A percentile compares a stretch with the other conserved stretches of the same genome.
Evolutionary conservation across 371 early-diverging fungal species (phyloP).

Genomic region (Apophysomyces ossiformis): DNA sequence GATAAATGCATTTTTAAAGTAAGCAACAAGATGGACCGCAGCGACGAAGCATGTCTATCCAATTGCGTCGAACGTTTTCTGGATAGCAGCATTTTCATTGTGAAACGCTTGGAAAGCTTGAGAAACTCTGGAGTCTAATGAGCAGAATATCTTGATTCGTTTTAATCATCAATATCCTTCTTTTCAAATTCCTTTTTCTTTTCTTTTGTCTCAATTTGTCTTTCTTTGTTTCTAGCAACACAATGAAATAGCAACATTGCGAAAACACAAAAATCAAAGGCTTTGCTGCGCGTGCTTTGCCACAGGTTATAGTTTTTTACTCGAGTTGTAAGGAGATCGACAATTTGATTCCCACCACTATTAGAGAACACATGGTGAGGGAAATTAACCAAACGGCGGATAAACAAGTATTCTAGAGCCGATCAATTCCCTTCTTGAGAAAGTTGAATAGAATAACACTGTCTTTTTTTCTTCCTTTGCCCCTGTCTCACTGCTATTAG

Average conservation of each 20-base stretch:
- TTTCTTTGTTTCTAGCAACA: too few species aligned
- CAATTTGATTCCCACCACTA: too few species aligned
- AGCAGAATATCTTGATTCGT: background rate
- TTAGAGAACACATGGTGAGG: too few species aligned
- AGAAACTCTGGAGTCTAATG: constrained; percentile 39
- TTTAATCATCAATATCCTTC: background rate
- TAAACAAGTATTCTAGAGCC: too few species aligned
- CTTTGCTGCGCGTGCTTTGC: too few species aligned
- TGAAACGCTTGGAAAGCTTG: constrained; percentile 66
- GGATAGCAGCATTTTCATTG: constrained; percentile 74
- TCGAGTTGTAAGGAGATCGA: too few species aligned
- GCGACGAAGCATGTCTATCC: constrained; percentile 73
- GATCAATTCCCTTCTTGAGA: too few species aligned
- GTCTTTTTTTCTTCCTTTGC: too few species aligned
- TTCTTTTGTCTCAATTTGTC: background rate
- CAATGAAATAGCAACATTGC: background rate
- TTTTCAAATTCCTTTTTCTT: background rate
- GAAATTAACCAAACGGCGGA: too few species aligned
- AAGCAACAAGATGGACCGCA: constrained; percentile 67
- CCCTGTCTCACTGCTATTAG: too few species aligned
- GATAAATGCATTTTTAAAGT: constrained; percentile 79
- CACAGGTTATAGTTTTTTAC: background rate
- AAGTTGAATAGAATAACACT: too few species aligned
- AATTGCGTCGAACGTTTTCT: constrained; percentile 87
- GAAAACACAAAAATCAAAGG: too few species aligned